Percentiles rank a stretch among this genome's conserved stretches.
phyloP scores from a whole-genome alignment of 352 stramenopile genomes.

The Phytopythium montanum region DNA sequence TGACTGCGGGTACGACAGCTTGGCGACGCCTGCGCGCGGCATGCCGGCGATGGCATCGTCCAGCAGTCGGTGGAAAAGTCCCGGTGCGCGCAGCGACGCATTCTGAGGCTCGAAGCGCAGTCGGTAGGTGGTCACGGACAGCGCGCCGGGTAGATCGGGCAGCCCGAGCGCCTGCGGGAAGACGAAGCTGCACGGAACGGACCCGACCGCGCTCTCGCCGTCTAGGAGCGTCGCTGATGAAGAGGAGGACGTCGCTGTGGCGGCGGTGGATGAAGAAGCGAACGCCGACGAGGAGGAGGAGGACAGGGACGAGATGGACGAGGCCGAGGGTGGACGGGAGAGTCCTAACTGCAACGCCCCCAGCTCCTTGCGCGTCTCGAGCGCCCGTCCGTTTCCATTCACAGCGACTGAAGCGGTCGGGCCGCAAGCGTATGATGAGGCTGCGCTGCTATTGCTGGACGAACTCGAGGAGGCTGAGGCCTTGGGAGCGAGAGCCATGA shows the following conservation, averaged over 20 bases:
- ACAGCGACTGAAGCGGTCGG: background rate
- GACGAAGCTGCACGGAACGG: slow-evolving; percentile 46
- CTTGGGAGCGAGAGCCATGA: slow-evolving; percentile 79
- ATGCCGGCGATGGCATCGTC: slow-evolving; percentile 60
- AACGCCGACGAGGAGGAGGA: slow-evolving; percentile 9
- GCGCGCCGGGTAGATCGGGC: slow-evolving; percentile 44
- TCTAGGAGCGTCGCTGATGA: slow-evolving; percentile 18
- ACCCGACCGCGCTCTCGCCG: slow-evolving; percentile 35
- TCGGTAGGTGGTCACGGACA: slow-evolving; percentile 66
- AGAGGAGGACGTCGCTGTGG: background rate
- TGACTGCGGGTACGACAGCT: slow-evolving; percentile 67
- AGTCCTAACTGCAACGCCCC: slow-evolving; percentile 1
- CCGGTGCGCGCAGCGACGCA: slow-evolving; percentile 28
- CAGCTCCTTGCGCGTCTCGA: slow-evolving; percentile 6
- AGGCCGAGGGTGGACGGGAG: background rate
- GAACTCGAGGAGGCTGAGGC: slow-evolving; percentile 9
- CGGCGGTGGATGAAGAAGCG: background rate
- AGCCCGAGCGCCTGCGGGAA: slow-evolving; percentile 44
- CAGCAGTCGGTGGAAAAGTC: slow-evolving; percentile 53
- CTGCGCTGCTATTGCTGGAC: background rate
- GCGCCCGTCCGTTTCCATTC: background rate
- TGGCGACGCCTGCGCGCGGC: slow-evolving; percentile 54
- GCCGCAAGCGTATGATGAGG: too few relatives aligned
- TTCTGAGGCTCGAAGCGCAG: slow-evolving; percentile 70
- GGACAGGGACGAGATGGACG: slow-evolving; percentile 1